Conservation (phyloP, 1,284 basidiomycete genomes). For the Ustilago trichophora region DNA sequence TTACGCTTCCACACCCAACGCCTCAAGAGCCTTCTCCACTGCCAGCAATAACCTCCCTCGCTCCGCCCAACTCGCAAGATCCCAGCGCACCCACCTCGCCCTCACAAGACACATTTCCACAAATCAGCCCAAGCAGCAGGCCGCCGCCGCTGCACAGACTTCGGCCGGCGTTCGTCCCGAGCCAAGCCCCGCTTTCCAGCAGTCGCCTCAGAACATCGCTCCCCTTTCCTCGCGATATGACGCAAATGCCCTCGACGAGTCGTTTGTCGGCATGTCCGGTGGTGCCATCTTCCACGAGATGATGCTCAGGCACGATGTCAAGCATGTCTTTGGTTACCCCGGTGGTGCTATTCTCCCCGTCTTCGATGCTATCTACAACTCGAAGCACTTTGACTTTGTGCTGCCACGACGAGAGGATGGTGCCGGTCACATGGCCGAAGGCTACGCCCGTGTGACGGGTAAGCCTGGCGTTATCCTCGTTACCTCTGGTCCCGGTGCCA, state of each 20-base stretch:
- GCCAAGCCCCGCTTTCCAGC: constrained; percentile 63
- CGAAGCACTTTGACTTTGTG: constrained; percentile 92
- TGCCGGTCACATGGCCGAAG: constrained; percentile 98
- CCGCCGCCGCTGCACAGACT: constrained; percentile 43
- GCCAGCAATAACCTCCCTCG: constrained; percentile 43
- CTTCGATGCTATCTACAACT: constrained; percentile 98
- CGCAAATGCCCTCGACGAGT: constrained; percentile 65
- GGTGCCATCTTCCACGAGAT: constrained; percentile 99
- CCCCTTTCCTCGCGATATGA: constrained; percentile 37
- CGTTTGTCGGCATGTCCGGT: constrained; percentile 90
- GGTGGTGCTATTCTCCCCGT: constrained; percentile 97
- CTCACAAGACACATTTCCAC: constrained; percentile 52
- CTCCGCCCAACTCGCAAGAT: constrained; percentile 26
- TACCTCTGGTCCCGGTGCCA: constrained; percentile 96
- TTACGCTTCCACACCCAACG: constrained; percentile 25
- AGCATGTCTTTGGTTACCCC: constrained; percentile 97
- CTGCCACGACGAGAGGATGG: constrained; percentile 97
- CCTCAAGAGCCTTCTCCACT: constrained; percentile 43
- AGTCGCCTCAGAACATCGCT: constrained; percentile 39
- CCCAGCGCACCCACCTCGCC: constrained; percentile 35
- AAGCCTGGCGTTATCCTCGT: constrained; percentile 98
- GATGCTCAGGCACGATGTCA: constrained; percentile 96
- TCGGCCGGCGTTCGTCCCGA: constrained; percentile 48
- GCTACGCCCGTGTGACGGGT: constrained; percentile 95
- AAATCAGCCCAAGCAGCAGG: constrained; percentile 48